Evolutionary conservation across 495 filamentous ascomycete species (phyloP), one percentile per base, ranked within the genome.

Genomic region (Podospora sp.): DNA sequence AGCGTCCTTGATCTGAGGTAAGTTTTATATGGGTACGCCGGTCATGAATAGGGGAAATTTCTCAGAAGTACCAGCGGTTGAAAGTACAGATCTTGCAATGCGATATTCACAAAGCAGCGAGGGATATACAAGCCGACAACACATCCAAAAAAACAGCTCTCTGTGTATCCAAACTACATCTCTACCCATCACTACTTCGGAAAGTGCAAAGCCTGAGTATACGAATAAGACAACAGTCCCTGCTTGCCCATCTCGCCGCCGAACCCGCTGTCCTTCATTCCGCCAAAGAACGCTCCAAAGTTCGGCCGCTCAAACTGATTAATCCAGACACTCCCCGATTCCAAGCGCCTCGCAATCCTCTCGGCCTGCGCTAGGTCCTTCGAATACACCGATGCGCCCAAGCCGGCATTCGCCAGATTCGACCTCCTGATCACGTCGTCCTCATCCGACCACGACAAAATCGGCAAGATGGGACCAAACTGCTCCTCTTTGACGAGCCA

Each of bases 231-330:
- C 65, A 87, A 75, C 68, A 90, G 69, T 1, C 89, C 89, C 62
- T 82, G 81, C 64, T 80, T 76, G 1, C 85, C 85, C 77, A 87
- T 86, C 75, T 90, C 89, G 20, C 84, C 84, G 3, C 89, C 89
- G 65, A 89, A 84, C 1, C 90, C 89, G 65, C 82, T 86, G 67
- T 88, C 81, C 81, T 91, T 90, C 73, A 86, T 83, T 18, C 89
- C 89, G 18, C 79, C 83, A 71, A 91, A 91, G 59, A 83, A 84
- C 1, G 81, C 84, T 65, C 84, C 84, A 56, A 80, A 83, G 66
- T 81, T 75, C 8, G 80, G 80, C 40, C 78, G 58, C 69, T 86
- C 83, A 51, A 75, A 77, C 69, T 73, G 75, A 73, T 89, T 89
- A 50, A 89, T 84, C 83, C 83, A 89, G 22, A 89, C 85, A 22